Base-by-base conservation (phyloP, 2,329 filamentous ascomycete species). In the Trichophyton verrucosum region DNA sequence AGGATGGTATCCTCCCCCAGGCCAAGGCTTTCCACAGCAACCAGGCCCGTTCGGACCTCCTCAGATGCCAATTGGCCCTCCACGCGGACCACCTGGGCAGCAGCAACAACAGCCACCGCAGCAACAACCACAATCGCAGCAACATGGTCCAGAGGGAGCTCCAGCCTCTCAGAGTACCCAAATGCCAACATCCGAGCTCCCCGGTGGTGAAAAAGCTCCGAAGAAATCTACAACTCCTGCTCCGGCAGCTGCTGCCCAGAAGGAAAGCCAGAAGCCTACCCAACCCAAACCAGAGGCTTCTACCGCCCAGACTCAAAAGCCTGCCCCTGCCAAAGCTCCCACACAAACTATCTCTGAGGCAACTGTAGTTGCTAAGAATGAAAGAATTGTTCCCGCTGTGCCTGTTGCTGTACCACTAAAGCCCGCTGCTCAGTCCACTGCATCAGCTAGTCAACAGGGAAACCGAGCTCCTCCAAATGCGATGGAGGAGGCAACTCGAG, bases 1-100 rank as follows among this genome's bases (percentile, higher is more conserved):
- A 56, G 87, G 86, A 61, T 95, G 89, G 88, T 92, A 86, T 70
- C 87, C 87, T 66, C 83, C 81, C 59, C 84, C 85, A 7, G 86
- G 86, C 5, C 88, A 89, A 73, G 86, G 85, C 27, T 94, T 90
- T 66, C 86, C 85, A 38, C 85, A 82, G 64, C 78, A 75, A 33
- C 86, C 83, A 13, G 86, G 82, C 56, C 82, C 80, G 20, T 88
- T 86, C 69, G 86, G 85, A 62, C 83, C 82, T 40, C 82, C 82
- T 30, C 80, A 69, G 61, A 77, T 81, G 70, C 81, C 81, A 22
- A 80, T 81, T 63, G 83, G 81, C 38, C 81, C 81, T 63, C 80
- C 82, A 47, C 78, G 79, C 42, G 72, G 74, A 57, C 75, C 74
- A 24, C 62, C 58, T 56, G 62, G 60, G 1, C 57, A 57, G 22